Base-by-base conservation (phyloP, 805 yeast species). In the Metschnikowia similis region DNA sequence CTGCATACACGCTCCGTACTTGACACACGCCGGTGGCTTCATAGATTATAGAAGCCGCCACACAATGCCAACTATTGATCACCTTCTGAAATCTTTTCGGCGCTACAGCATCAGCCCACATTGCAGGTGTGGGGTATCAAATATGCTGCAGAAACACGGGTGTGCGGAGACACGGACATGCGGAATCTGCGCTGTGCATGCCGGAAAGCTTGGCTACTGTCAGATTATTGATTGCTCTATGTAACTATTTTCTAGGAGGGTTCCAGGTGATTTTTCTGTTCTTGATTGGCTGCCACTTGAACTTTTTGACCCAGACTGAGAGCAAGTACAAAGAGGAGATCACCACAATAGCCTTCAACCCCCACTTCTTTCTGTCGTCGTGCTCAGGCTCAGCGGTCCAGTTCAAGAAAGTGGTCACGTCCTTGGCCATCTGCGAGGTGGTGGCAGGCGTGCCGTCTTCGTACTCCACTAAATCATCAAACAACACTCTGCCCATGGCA, bases 391-490 rank as follows among this genome's bases (percentile, higher is more conserved):
- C 97, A 52, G 97, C 77, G 58, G 97, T 89, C 99, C 99, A 94
- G 82, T 91, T 87, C 72, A 94, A 84, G 86, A 94, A 94, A 48
- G 89, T 84, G 56, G 89, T 76, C 50, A 94, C 99, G 73, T 94
- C 99, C 81, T 94, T 94, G 61, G 99, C 99, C 98, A 92, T 91
- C 80, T 94, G 99, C 50, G 98, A 85, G 56, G 98, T 87, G 48
- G 98, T 84, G 48, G 99, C 98, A 52, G 96, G 96, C 52, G 99
- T 94, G 67, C 99, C 99, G 71, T 94, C 99, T 72, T 94, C 99
- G 75, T 84, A 94, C 79, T 94, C 99, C 57, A 94, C 99, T 66
- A 94, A 80, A 59, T 89, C 99, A 69, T 94, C 99, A 63, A 91
- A 94, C 71, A 94, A 80, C 52, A 92, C 98, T 79, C 99, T 88